These are phyloP conservation scores for Vanilla planifolia DNA, from an alignment of 106 monocot genomes.

Conservation along the genomic window DNA sequence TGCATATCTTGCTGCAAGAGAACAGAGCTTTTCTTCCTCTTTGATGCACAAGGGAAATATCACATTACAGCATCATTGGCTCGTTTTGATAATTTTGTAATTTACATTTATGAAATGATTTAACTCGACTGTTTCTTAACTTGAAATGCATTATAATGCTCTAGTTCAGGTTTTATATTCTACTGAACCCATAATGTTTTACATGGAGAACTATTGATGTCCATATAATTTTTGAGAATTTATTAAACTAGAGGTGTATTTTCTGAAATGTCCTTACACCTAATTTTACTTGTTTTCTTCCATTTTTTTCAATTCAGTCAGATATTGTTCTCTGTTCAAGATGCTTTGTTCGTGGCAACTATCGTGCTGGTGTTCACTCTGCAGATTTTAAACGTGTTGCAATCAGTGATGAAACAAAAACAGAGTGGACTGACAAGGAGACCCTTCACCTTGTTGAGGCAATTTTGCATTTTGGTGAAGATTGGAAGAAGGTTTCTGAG, in stretches of 20 bases:
- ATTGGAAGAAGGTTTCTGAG: constrained; percentile 92
- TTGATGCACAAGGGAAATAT: no score
- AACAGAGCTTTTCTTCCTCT: no score
- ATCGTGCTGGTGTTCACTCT: constrained; percentile 69
- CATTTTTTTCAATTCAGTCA: constrained; percentile 23
- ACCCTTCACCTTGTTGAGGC: constrained; percentile 93
- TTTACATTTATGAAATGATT: no score
- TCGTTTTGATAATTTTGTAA: no score
- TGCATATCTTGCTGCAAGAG: no score
- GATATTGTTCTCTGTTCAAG: constrained; percentile 75
- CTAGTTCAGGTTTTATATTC: background rate
- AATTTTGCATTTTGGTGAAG: constrained; percentile 74
- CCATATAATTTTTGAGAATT: background rate
- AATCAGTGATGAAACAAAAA: constrained; percentile 53
- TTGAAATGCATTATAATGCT: no score
- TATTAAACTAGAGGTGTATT: background rate
- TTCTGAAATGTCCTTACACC: background rate
- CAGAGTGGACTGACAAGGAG: constrained; percentile 99
- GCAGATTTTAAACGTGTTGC: constrained; percentile 86
- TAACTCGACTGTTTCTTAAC: no score
- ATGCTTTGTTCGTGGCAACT: constrained; percentile 81
- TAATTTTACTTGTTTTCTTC: background rate
- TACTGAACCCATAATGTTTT: background rate
- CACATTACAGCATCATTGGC: no score
- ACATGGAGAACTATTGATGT: background rate